phyloP scores from a whole-genome alignment of 1,139 yeast species.

The Saccharomyces hybrid region DNA sequence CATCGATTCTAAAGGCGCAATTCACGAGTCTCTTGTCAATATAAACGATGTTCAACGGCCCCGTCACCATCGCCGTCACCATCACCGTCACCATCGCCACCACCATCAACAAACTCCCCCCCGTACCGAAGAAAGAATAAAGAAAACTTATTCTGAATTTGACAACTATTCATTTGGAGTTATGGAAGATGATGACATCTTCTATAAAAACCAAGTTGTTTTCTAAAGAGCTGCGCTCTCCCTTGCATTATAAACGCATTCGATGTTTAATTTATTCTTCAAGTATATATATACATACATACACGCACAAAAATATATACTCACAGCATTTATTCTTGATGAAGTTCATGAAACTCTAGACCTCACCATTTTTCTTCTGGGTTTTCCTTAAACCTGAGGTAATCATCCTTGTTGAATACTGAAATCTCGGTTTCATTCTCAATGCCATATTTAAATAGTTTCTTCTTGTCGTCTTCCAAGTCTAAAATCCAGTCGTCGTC shows the following conservation, averaged over 20 bases:
- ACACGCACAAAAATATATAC: background rate
- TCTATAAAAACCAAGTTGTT: background rate
- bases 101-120: background rate
- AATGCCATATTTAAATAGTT: slow-evolving; percentile 60
- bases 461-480: slow-evolving; percentile 34
- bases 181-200: background rate
- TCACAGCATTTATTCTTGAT: background rate
- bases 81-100: background rate
- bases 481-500: slow-evolving; percentile 58
- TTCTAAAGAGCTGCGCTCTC: background rate
- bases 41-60: slow-evolving; percentile 7
- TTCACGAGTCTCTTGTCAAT: slow-evolving; percentile 8
- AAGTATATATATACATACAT: background rate
- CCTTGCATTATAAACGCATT: background rate
- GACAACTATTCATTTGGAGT: background rate
- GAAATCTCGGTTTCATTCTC: slow-evolving; percentile 91
- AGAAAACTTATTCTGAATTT: background rate
- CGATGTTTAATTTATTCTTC: background rate
- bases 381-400: slow-evolving; percentile 59
- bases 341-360: background rate
- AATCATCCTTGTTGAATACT: slow-evolving; percentile 59
- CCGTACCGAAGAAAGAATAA: background rate
- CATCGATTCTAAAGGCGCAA: slow-evolving; percentile 9
- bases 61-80: background rate
- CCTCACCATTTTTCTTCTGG: slow-evolving; percentile 86